Conservation (phyloP, 306 rosid genomes). For the Oxytropis ochrocephala region DNA sequence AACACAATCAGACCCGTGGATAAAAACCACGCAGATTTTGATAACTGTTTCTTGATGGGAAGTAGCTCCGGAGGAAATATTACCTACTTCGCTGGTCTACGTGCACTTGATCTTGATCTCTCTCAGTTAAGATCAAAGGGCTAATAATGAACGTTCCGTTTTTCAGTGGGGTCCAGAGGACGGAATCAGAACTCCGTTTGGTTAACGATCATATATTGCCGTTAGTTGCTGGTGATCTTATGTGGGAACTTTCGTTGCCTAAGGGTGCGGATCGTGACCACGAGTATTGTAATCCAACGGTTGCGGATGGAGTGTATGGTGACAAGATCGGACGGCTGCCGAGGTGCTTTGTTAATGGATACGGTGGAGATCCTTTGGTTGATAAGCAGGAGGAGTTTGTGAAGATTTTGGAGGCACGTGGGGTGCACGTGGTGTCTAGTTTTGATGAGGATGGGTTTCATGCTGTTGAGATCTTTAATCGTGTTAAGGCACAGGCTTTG, state of each 20-base stretch:
- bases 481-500: slow-evolving; percentile 27
- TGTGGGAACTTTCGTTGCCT: slow-evolving; percentile 60
- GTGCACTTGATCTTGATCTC: slow-evolving; percentile 34
- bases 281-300: slow-evolving; percentile 53
- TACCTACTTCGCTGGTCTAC: slow-evolving; percentile 50
- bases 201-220: slow-evolving; percentile 45
- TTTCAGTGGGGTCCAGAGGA: slow-evolving; percentile 49
- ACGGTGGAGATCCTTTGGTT: slow-evolving; percentile 58
- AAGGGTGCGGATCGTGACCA: slow-evolving; percentile 58
- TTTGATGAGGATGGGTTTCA: slow-evolving; percentile 52
- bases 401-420: slow-evolving; percentile 38
- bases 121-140: slow-evolving; percentile 36
- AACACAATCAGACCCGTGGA: slow-evolving; percentile 46
- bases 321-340: slow-evolving; percentile 53
- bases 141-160: slow-evolving; percentile 41
- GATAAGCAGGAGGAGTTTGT: slow-evolving; percentile 55
- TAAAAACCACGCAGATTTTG: slow-evolving; percentile 42
- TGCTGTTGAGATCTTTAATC: slow-evolving; percentile 54
- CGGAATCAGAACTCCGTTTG: slow-evolving; percentile 41
- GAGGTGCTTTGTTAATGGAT: slow-evolving; percentile 39
- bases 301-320: neutral
- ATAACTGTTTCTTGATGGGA: slow-evolving; percentile 49
- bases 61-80: slow-evolving; percentile 61
- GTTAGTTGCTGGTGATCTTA: slow-evolving; percentile 39
- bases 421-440: slow-evolving; percentile 35